Conservation (phyloP, 768 basidiomycete species). For the Leccinum arenicola region DNA sequence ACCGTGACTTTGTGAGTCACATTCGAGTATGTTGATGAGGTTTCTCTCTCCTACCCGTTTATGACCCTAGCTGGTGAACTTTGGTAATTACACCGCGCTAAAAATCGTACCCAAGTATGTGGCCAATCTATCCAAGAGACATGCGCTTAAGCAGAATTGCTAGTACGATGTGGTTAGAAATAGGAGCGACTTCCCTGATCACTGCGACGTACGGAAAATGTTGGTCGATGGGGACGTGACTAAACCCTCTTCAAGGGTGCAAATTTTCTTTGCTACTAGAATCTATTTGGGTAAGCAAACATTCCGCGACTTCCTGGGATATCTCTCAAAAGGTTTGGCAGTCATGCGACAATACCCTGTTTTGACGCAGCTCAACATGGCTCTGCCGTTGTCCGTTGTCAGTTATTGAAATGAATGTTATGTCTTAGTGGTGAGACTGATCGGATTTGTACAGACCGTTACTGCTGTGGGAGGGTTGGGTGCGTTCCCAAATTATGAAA, state of each 20-base stretch:
- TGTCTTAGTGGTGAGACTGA: background rate
- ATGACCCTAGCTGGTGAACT: background rate
- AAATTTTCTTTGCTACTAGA: conserved; percentile 6
- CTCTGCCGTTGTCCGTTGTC: conserved; percentile 5
- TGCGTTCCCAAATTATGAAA: background rate
- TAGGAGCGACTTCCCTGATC: background rate
- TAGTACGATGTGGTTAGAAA: conserved; percentile 3
- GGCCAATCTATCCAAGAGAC: background rate
- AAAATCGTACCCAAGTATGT: background rate
- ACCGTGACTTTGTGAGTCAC: conserved; percentile 3
- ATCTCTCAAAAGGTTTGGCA: background rate
- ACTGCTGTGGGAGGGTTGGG: conserved; percentile 5
- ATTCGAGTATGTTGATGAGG: background rate
- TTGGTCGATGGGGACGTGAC: background rate
- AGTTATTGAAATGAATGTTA: background rate
- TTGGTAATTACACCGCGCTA: background rate
- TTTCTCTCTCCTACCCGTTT: background rate
- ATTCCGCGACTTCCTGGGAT: background rate
- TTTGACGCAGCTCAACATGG: background rate
- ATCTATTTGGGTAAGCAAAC: conserved; percentile 8
- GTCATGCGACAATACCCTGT: conserved; percentile 9
- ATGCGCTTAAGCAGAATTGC: background rate
- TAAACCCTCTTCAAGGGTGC: conserved; percentile 4
- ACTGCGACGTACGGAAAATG: conserved; percentile 2
- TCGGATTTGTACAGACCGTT: background rate